These are phyloP conservation scores for Lichtheimia hyalospora DNA, from an alignment of 371 early-diverging fungal genomes.

Conservation along the genomic window DNA sequence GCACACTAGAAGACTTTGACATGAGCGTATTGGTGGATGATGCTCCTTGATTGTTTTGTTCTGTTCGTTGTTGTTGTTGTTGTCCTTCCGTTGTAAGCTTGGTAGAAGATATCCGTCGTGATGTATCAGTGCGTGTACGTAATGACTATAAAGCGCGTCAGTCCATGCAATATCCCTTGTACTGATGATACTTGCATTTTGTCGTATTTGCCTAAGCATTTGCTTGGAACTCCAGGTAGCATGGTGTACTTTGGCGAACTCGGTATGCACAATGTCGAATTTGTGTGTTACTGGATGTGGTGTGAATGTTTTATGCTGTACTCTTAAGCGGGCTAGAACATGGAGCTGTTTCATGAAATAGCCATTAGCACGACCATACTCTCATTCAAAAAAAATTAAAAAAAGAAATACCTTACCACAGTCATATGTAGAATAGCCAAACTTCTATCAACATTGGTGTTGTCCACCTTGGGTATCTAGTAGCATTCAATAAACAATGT, in stretches of 20 bases:
- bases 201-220: constrained; percentile 25
- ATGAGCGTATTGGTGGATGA: neutral
- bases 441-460: constrained; percentile 40
- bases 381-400: neutral
- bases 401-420: constrained; percentile 15
- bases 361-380: neutral
- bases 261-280: constrained; percentile 15
- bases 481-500: neutral
- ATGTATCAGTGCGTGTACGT: neutral
- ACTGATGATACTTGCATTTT: constrained; percentile 15
- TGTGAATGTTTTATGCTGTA: constrained; percentile 3
- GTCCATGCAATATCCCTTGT: neutral
- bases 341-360: constrained; percentile 9
- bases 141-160: neutral
- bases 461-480: constrained; percentile 37
- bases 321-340: constrained; percentile 20
- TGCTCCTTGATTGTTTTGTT: neutral
- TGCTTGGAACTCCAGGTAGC: constrained; percentile 30
- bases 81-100: neutral
- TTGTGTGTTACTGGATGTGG: constrained; percentile 10
- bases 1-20: neutral
- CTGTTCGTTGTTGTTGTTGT: neutral
- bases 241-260: constrained; percentile 21
- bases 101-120: neutral
- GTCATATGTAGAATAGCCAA: constrained; percentile 37